Evolutionary conservation across 257 asterid species (phyloP), one percentile per base, ranked within the genome.

Genomic region (Thymus mandschuricus): DNA sequence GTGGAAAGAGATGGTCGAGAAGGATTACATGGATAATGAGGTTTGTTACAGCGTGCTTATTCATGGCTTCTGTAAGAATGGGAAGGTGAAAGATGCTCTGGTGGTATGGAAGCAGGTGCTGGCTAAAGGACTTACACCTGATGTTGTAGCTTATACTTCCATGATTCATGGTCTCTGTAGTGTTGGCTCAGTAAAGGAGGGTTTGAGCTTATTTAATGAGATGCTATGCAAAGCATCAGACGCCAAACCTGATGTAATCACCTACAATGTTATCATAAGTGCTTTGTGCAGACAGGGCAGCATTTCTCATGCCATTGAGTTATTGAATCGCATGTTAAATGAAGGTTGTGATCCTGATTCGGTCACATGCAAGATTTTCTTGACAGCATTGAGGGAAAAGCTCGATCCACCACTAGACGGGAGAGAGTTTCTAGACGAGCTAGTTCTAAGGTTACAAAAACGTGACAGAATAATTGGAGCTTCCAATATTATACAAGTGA

Each of bases 111-210:
- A 85, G 70, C 93, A 82, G 10, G 81, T 95, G 77, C 66, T 88
- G 77, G 78, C 86, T 57, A 95, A 81, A 80, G 98, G 96, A 58
- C 72, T 81, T 54, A 75, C 71, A 56, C 92, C 92, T 41, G 99
- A 95, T 76, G 88, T 76, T 9, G 96, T 95, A 75, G 85, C 97
- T 64, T 92, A 92, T 80, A 89, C 82, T 81, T 92, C 98, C 56
- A 85, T 95, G 89, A 92, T 95, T 44, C 88, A 88, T 41, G 98
- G 98, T 51, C 87, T 89, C 44, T 92, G 97, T 82, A 79, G 69
- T 60, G 87, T 74, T 8, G 98, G 97, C 34, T 88, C 67, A 21
- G 79, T 85, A 66, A 83, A 87, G 43, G 89, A 88, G 81, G 99
- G 95, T 49, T 84, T 92, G 73, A 76, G 80, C 79, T 84, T 95